phyloP scores from a whole-genome alignment of 768 basidiomycete species.

The Crucibulum laeve region DNA sequence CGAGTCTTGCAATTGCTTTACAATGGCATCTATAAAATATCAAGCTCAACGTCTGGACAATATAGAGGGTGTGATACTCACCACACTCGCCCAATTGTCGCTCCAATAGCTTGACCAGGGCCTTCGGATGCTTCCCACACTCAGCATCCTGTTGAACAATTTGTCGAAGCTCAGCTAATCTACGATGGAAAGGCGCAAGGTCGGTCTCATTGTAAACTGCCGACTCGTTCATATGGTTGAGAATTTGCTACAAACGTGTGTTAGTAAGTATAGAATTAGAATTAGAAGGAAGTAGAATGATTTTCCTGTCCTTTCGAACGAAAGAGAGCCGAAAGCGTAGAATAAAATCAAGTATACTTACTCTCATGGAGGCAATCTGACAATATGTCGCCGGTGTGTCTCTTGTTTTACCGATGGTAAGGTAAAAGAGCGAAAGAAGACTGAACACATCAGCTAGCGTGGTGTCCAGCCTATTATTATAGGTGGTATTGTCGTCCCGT shows the following conservation, averaged over 20 bases:
- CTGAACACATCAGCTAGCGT: conserved; percentile 95
- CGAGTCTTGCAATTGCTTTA: conserved; percentile 76
- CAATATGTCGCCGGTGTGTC: conserved; percentile 95
- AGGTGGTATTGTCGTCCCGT: conserved; percentile 68
- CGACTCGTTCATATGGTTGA: conserved; percentile 94
- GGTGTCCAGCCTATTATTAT: conserved; percentile 91
- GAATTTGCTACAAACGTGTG: conserved; percentile 65
- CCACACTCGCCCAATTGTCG: conserved; percentile 91
- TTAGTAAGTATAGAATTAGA: background rate
- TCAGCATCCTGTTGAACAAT: conserved; percentile 84
- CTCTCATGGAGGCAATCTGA: conserved; percentile 93
- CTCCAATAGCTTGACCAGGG: conserved; percentile 85
- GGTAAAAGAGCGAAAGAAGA: conserved; percentile 93
- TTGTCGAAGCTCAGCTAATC: conserved; percentile 75
- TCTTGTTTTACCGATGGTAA: conserved; percentile 94
- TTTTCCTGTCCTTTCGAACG: too few relatives aligned
- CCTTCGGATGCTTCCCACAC: conserved; percentile 77
- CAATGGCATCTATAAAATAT: conserved; percentile 58
- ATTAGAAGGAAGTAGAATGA: conserved; percentile 14
- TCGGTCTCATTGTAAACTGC: conserved; percentile 91
- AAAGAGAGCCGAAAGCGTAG: too few relatives aligned
- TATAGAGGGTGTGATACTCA: conserved; percentile 31
- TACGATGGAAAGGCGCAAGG: conserved; percentile 80
- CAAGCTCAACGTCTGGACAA: background rate
- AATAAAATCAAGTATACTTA: too few relatives aligned